Evolutionary conservation across 441 rosid species (phyloP), one percentile per base, ranked within the genome.

Genomic region (Theobroma grandiflorum): DNA sequence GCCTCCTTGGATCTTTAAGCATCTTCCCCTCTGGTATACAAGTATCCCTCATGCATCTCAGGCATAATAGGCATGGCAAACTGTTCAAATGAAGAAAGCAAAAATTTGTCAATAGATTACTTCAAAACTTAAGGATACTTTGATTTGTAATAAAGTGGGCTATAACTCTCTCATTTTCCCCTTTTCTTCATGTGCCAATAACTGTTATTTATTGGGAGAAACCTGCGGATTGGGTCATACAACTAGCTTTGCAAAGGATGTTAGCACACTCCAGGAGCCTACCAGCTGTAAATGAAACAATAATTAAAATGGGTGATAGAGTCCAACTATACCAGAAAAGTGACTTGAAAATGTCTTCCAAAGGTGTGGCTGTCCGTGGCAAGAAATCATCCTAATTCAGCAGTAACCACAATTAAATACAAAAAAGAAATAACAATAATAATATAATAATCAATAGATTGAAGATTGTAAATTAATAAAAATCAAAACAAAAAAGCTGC

Each of bases 341-440:
- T 65, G 98, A 96, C 86, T 93, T 93, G 94, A 96, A 96, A 81
- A 96, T 93, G 89, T 96, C 99, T 88, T 94, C 94, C 87, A 94
- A 78, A 33, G 99, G 97, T 10, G 98, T 96, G 71, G 99, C 95
- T 45, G 96, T 94, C 83, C 97, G 87, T 0, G 98, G 98, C 84
- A 96, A 86, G 87, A 94, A 96, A 80, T 96, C 99, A 89, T 96
- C 99, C 98, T 94, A 92, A 68, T 81, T 67, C 85, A 84, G 57
- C 76, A 78, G 77, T 57, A 72, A 72, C 16, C 80, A 82, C 55
- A 78, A 35, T 72, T 69, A 82, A 80, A 45, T 22, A 66, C 14
- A 37, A 52, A 20, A 45, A 61, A 7, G 35, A 45, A 38, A 16
- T 3, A 31, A 33, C 0, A 4, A 63, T 3, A 59, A 55, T 22